Base-by-base conservation (phyloP, 768 basidiomycete genomes). In the Tulasnella sp. region DNA sequence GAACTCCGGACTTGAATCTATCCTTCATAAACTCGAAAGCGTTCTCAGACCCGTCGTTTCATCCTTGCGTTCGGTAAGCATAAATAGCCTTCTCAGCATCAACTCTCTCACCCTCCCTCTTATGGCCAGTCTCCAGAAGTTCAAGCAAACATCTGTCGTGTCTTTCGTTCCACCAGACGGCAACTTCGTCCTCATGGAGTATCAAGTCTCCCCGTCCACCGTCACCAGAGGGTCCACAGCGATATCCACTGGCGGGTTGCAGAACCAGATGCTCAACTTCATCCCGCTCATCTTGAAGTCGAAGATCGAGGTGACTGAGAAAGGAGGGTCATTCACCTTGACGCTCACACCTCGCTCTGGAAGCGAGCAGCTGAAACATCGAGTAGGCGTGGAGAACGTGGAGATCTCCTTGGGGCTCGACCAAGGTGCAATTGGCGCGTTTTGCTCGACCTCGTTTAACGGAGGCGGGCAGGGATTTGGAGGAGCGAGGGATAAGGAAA, bases 111-210 rank as follows among this genome's bases (percentile, higher is more conserved):
- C 68, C 34, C 32, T 63, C 29, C 29, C 22, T 34, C 22, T 36
- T 74, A 34, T 71, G 17, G 73, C 62, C 75, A 95, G 94, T 41
- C 82, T 95, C 32, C 89, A 87, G 77, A 88, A 89, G 71, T 97
- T 93, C 88, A 42, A 89, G 92, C 77, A 89, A 87, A 76, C 80
- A 84, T 0, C 81, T 26, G 7, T 44, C n/a, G 19, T 98, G 47
- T 96, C 95, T 1, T 98, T 98, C 78, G 87, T 98, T 26, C 95
- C 95, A 6, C 95, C 95, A 5, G 95, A 98, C 76, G 95, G 95
- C 3, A 86, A 86, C 67, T 98, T 97, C 80, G 85, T 85, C 8
- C 83, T 97, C 22, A 86, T 90, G 77, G 91, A 94, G 75, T 98
- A 97, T 77, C 90, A 90, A 69, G 73, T 84, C n/a, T 75, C 79